Percentiles rank a stretch among this genome's conserved stretches.
Conservation (phyloP, 2,329 filamentous ascomycete genomes). For the Didymosphaeria variabile region DNA sequence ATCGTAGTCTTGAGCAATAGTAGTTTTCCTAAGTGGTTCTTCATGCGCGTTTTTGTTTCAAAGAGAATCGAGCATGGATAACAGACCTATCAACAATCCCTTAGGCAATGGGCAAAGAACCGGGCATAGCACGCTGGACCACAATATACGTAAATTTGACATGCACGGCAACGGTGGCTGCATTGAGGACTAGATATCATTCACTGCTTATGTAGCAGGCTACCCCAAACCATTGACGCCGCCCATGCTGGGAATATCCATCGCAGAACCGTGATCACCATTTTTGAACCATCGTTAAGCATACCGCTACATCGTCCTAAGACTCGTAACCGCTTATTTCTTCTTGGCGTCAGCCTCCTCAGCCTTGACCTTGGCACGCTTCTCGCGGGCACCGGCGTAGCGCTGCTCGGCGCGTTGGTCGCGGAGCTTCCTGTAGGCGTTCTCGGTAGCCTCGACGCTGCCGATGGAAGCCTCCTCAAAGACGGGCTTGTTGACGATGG, state of each 20-base stretch:
- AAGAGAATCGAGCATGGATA: neutral
- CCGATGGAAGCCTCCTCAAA: constrained; percentile 85
- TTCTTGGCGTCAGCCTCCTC: constrained; percentile 80
- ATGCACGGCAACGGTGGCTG: constrained; percentile 35
- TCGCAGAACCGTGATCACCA: constrained; percentile 39
- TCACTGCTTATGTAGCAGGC: constrained; percentile 43
- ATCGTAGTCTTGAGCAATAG: neutral
- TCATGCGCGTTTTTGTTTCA: neutral
- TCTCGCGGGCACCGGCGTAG: constrained; percentile 84
- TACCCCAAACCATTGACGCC: constrained; percentile 50
- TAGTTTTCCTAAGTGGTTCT: neutral
- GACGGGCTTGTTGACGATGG: constrained; percentile 75
- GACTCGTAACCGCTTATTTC: constrained; percentile 69
- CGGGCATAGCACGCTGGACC: neutral
- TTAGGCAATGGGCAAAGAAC: neutral
- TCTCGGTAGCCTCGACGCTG: constrained; percentile 75
- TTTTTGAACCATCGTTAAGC: constrained; percentile 44
- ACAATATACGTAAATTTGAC: constrained; percentile 5
- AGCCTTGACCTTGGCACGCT: constrained; percentile 88
- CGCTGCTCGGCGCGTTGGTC: constrained; percentile 84
- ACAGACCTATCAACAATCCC: neutral
- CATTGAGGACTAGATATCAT: constrained; percentile 51
- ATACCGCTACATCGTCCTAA: constrained; percentile 35
- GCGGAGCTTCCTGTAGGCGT: constrained; percentile 87
- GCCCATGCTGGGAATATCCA: constrained; percentile 47